Conservation (phyloP, 192 early-diverging fungal species). For the Pilaira anomala region DNA sequence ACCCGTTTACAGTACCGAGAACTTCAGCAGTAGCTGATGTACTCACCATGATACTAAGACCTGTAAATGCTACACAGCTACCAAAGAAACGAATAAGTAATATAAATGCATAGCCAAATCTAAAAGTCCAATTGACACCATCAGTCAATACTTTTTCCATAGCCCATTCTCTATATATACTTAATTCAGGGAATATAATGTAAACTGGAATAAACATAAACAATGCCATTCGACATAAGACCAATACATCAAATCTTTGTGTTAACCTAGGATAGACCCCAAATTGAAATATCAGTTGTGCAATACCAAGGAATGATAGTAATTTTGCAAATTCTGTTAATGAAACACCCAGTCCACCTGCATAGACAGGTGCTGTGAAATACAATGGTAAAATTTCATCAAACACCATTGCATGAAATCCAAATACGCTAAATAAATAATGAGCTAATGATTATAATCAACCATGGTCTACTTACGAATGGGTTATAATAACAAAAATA, state of each 20-base stretch:
- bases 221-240: constrained; percentile 35
- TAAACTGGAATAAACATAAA: constrained; percentile 39
- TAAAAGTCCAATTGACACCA: constrained; percentile 16
- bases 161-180: constrained; percentile 25
- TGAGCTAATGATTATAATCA: neutral
- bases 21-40: constrained; percentile 48
- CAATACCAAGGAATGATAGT: constrained; percentile 41
- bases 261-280: constrained; percentile 42
- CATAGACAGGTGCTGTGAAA: constrained; percentile 20
- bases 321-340: constrained; percentile 41
- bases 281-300: constrained; percentile 44
- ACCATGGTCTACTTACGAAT: constrained; percentile 24
- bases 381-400: constrained; percentile 45
- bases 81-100: constrained; percentile 9
- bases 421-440: constrained; percentile 28
- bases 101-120: constrained; percentile 6
- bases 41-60: constrained; percentile 53
- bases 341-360: constrained; percentile 45
- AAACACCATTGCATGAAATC: constrained; percentile 47
- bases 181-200: constrained; percentile 35
- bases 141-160: constrained; percentile 7
- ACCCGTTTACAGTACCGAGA: constrained; percentile 56
- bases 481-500: constrained; percentile 16
- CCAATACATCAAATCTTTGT: constrained; percentile 29
- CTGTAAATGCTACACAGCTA: constrained; percentile 40